Evolutionary conservation across 495 filamentous ascomycete species (phyloP).

Genomic region (Tuber umbilicatum): DNA sequence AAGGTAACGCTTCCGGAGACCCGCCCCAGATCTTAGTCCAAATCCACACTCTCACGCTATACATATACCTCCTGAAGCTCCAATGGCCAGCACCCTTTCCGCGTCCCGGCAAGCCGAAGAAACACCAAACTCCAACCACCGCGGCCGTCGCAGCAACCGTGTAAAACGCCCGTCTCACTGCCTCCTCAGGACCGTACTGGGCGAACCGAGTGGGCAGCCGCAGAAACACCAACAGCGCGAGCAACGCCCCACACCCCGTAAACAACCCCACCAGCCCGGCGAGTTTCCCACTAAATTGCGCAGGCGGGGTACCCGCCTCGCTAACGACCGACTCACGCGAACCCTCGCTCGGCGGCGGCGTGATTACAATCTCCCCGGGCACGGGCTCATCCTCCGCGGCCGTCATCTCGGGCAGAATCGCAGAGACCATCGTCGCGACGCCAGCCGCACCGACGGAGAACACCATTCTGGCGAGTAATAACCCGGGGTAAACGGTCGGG

Average conservation of each 20-base stretch:
- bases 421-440: conserved; percentile 93
- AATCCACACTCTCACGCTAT: conserved; percentile 27
- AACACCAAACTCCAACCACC: conserved; percentile 63
- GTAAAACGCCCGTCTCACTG: conserved; percentile 77
- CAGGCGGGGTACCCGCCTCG: conserved; percentile 17
- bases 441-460: conserved; percentile 90
- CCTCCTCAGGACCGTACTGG: conserved; percentile 56
- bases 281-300: conserved; percentile 53
- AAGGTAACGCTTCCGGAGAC: conserved; percentile 16
- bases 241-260: conserved; percentile 82
- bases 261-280: conserved; percentile 88
- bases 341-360: conserved; percentile 9
- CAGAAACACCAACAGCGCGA: conserved; percentile 74
- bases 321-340: conserved; percentile 22
- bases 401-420: conserved; percentile 81
- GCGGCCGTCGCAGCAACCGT: conserved; percentile 68
- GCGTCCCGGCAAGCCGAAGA: conserved; percentile 60
- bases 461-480: conserved; percentile 74
- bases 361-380: background rate
- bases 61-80: conserved; percentile 7
- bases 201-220: conserved; percentile 75
- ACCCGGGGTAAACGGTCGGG: conserved; percentile 75
- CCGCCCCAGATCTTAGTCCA: conserved; percentile 38
- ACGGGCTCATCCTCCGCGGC: conserved; percentile 23
- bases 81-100: background rate